These are phyloP conservation scores for Dendrocalamus sinicus DNA, from an alignment of 176 grass and related monocot species.

Conservation along the genomic window DNA sequence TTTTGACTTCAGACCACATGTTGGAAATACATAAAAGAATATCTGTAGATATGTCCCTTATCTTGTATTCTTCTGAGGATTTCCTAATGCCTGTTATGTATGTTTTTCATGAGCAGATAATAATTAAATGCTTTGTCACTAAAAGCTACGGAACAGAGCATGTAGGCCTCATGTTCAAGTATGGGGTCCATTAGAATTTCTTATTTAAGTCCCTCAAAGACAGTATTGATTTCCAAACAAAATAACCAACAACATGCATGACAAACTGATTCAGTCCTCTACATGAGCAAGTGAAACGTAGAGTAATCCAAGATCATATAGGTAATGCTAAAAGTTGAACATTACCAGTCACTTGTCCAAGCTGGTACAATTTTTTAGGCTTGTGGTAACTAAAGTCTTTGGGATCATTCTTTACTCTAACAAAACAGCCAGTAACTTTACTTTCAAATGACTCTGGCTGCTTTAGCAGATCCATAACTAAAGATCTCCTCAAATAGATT, in stretches of 20 bases:
- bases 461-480: constrained; percentile 66
- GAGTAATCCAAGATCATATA: constrained; percentile 2
- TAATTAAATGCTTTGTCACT: constrained; percentile 12
- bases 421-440: constrained; percentile 81
- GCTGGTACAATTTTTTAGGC: constrained; percentile 51
- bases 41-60: constrained; percentile 60
- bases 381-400: constrained; percentile 32
- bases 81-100: constrained; percentile 68
- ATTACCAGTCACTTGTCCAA: constrained; percentile 80
- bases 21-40: constrained; percentile 69
- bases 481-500: constrained; percentile 70
- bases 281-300: background rate
- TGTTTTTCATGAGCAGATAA: constrained; percentile 30
- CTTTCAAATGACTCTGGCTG: constrained; percentile 65
- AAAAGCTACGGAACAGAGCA: background rate
- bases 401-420: constrained; percentile 58
- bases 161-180: background rate
- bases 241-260: background rate
- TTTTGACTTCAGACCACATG: constrained; percentile 55
- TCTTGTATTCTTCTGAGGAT: constrained; percentile 60
- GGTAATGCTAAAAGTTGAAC: constrained; percentile 32
- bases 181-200: background rate
- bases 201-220: constrained; percentile 20
- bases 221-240: background rate
- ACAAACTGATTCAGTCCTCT: constrained; percentile 1